Conservation (phyloP, 768 basidiomycete genomes). For the Inosperma sp. region DNA sequence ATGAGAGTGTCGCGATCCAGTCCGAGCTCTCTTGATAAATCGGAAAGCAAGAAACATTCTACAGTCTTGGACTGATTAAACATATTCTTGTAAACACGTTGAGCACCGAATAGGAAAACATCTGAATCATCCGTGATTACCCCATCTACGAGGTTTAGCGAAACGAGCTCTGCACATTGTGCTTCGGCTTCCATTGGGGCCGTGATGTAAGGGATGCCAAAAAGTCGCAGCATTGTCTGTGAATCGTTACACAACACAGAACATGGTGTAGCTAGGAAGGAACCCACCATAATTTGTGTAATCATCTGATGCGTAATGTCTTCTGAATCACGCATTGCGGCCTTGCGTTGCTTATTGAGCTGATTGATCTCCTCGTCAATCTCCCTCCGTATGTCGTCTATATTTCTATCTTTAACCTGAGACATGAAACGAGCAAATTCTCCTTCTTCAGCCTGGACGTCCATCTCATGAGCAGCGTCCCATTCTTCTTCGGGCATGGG, state of each 20-base stretch:
- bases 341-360: conserved; percentile 79
- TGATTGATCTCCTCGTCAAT: conserved; percentile 87
- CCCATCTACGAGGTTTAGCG: conserved; percentile 85
- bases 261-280: neutral
- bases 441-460: conserved; percentile 70
- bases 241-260: neutral
- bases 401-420: conserved; percentile 80
- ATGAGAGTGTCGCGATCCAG: conserved; percentile 83
- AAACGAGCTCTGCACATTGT: conserved; percentile 90
- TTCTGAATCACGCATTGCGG: conserved; percentile 90
- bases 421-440: conserved; percentile 93
- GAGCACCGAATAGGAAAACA: conserved; percentile 95
- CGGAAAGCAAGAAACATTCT: conserved; percentile 85
- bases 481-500: conserved; percentile 40
- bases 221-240: conserved; percentile 85
- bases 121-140: conserved; percentile 99
- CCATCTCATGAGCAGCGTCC: conserved; percentile 87
- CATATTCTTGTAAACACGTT: conserved; percentile 98
- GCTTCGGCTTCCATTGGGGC: conserved; percentile 99
- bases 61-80: conserved; percentile 99
- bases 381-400: conserved; percentile 78
- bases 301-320: conserved; percentile 96
- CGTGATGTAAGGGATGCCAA: conserved; percentile 97
- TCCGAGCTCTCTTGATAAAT: conserved; percentile 83
- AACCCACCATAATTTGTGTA: conserved; percentile 66